phyloP scores from a whole-genome alignment of 768 basidiomycete genomes.

The Suillus discolor region DNA sequence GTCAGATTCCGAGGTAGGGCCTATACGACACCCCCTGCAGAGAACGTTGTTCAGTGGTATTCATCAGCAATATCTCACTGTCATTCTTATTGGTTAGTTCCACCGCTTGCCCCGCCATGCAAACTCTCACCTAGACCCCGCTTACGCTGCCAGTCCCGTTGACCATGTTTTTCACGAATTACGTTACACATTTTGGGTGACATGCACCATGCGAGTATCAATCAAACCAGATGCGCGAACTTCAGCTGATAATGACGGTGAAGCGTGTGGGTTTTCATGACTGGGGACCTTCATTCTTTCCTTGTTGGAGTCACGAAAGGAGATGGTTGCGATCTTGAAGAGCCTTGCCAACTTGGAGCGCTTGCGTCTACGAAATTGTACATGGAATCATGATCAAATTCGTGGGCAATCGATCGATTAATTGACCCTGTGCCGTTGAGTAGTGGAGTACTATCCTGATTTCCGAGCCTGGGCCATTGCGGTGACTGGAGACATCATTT shows the following conservation, averaged over 20 bases:
- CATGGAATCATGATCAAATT: slow-evolving; percentile 2
- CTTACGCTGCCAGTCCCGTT: slow-evolving; percentile 26
- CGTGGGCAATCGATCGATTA: not conserved
- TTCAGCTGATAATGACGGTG: not conserved
- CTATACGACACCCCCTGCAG: too few relatives aligned
- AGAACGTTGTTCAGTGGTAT: too few relatives aligned
- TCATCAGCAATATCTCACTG: slow-evolving; percentile 28
- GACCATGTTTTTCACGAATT: slow-evolving; percentile 39
- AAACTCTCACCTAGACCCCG: not conserved
- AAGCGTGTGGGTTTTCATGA: slow-evolving; percentile 33
- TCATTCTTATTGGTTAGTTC: slow-evolving; percentile 30
- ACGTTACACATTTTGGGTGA: slow-evolving; percentile 39
- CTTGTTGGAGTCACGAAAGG: slow-evolving; percentile 30
- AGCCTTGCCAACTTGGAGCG: not conserved
- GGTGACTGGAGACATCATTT: not conserved
- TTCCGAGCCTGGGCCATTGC: not conserved
- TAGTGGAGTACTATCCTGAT: not conserved
- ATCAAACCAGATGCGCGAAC: not conserved
- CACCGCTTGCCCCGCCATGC: too few relatives aligned
- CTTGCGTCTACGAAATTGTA: slow-evolving; percentile 2
- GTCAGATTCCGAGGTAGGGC: not conserved
- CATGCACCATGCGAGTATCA: slow-evolving; percentile 33
- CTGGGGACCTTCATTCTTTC: slow-evolving; percentile 30
- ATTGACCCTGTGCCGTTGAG: not conserved
- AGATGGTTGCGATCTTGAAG: slow-evolving; percentile 26